Evolutionary conservation across 306 rosid species (phyloP).

Genomic region (Citrullus colocynthis): DNA sequence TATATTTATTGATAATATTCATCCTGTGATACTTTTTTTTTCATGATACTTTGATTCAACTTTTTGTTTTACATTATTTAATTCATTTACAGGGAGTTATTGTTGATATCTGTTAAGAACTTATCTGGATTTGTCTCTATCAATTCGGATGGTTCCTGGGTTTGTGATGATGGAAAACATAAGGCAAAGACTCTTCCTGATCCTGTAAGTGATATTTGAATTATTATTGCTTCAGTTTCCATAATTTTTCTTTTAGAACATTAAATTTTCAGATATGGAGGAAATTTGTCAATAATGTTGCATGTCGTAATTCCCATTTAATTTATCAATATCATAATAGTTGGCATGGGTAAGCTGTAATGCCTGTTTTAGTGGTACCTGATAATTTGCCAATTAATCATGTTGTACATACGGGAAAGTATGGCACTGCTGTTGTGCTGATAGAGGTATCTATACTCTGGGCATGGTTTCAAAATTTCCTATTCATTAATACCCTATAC

Average conservation of each 20-base stretch:
- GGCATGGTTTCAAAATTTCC: not conserved
- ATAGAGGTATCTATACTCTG: not conserved
- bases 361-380: not conserved
- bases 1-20: not conserved
- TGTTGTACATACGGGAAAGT: not conserved
- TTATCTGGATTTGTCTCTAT: constrained; percentile 49
- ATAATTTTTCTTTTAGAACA: not conserved
- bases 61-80: not conserved
- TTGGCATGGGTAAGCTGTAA: not conserved
- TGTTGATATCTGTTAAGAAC: constrained; percentile 64
- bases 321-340: not conserved
- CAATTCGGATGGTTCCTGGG: constrained; percentile 56
- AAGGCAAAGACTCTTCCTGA: constrained; percentile 45
- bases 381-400: not conserved
- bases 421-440: not conserved
- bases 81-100: constrained; percentile 35
- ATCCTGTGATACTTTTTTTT: not conserved
- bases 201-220: constrained; percentile 41
- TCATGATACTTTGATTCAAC: not conserved
- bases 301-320: not conserved
- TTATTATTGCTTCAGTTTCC: not conserved
- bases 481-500: not conserved
- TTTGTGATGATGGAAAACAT: constrained; percentile 32
- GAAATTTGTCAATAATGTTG: not conserved
- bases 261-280: not conserved